Evolutionary conservation across 148 eudicot genomes (phyloP), one percentile per base, ranked within the genome.

Genomic region (Silene uniflora): DNA sequence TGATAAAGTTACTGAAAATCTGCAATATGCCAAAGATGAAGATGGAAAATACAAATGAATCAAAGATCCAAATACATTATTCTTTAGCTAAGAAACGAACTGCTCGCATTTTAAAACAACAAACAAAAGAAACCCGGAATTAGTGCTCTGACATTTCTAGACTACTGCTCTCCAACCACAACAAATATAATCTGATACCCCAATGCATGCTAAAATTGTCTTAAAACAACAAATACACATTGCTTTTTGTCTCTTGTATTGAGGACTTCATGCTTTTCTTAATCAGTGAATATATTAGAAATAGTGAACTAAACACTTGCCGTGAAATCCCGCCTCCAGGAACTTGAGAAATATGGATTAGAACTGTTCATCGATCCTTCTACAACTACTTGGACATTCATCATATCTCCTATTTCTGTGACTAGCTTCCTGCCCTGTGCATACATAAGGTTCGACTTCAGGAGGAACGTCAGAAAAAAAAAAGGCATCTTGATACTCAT

Each of bases 331-430:
- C 92, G 93, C 79, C 98, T 90, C 98, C 98, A 95, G 70, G 89
- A 86, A 84, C 93, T 95, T 77, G 96, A 90, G 82, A 89, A 95
- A 81, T 95, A 95, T 58, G 97, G 98, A 77, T 95, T 95, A 67
- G 97, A 88, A 82, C 88, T 90, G 79, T 90, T 90, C 97, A 95
- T 92, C 52, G 98, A 92, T 79, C 98, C 98, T 83, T 95, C 98
- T 46, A 92, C 86, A 65, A 92, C 85, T 64, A 92, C 89, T 80
- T 95, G 98, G 71, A 95, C 88, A 70, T 84, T 95, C 95, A 90
- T 89, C 88, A 92, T 81, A 75, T 87, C 83, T 77, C 98, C 98
- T 79, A 95, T 81, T 80, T 88, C 93, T 76, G 90, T 86, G 71
- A 89, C 85, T 76, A 92, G 70, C 77, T 88, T 92, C 72, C 82